Conservation (phyloP, 2,329 filamentous ascomycete species). For the Chaetothyriales sp. region DNA sequence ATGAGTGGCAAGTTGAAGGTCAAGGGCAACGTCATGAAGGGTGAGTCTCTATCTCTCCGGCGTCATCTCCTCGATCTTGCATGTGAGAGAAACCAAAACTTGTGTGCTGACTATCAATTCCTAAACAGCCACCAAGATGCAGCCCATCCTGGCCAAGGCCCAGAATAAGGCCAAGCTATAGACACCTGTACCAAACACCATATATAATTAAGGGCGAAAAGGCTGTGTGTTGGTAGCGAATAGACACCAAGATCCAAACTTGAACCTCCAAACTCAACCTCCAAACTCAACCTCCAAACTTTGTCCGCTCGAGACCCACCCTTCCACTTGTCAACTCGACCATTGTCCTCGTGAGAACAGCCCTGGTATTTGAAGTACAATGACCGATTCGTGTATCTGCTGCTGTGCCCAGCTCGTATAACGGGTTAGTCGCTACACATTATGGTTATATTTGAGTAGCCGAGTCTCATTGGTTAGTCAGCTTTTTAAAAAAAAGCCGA, state of each 20-base stretch:
- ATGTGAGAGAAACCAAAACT: constrained; percentile 20
- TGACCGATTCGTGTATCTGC: no score
- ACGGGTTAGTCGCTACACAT: no score
- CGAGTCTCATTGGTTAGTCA: no score
- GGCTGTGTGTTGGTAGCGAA: neutral
- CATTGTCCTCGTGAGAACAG: no score
- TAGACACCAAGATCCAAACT: neutral
- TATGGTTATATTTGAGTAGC: no score
- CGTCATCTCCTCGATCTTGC: neutral
- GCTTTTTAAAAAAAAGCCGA: no score
- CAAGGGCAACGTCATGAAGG: constrained; percentile 95
- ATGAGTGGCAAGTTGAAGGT: constrained; percentile 99
- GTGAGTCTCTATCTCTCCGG: constrained; percentile 2
- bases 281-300: neutral
- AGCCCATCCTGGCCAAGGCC: constrained; percentile 81
- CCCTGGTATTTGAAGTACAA: no score
- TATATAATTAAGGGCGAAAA: constrained; percentile 1
- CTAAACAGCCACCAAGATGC: constrained; percentile 61
- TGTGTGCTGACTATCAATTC: neutral
- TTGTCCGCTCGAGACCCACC: neutral
- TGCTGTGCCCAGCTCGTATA: no score
- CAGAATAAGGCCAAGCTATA: constrained; percentile 61
- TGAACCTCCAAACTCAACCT: neutral
- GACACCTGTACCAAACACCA: constrained; percentile 26
- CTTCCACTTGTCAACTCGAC: no score